Base-by-base conservation (phyloP, 2,329 filamentous ascomycete genomes). In the Setomelanomma holmii region DNA sequence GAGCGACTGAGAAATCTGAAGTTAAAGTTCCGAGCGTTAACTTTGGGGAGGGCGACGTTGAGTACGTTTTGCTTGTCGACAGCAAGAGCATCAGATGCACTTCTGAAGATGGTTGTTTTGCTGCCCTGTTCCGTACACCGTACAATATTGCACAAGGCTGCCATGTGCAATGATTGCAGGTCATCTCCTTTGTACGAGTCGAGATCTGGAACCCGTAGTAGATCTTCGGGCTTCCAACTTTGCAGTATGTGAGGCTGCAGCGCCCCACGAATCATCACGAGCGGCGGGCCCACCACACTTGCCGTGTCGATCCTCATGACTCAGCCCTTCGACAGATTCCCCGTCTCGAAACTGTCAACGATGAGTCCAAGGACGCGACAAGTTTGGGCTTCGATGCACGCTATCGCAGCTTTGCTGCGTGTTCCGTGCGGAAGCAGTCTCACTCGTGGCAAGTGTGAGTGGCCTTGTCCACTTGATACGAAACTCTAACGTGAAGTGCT, bases 271-370 rank as follows among this genome's bases (percentile, higher is more conserved):
- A 44, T 44, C 24, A 34, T 12, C 5, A 4, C 12, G 27, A 44
- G 6, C 27, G 41, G 41, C 34, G 14, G n/a, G 24, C 4, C 41
- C 41, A 27, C 41, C 27, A 44, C 19, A 44, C 41, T 44, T 44
- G 24, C 41, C 41, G 41, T 19, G 24, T n/a, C 21, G 24, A 24
- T n/a, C 27, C 11, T 4, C 27, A 36, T 36, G 34, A 36, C n/a
- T 36, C 27, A 44, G 40, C 24, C n/a, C n/a, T n/a, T n/a, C n/a
- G n/a, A n/a, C 16, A 34, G 22, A 5, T 23, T 14, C n/a, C 22
- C 27, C 16, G 12, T 36, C 34, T 36, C 34, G 34, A 36, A 36
- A 10, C n/a, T n/a, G n/a, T n/a, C n/a, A n/a, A n/a, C n/a, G 24
- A 16, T 16, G 34, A 36, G 34, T 4, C 16, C 34, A 16, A 16